Percentiles rank a stretch among this genome's conserved stretches.
These are phyloP conservation scores for Emmonsia crescens DNA, from an alignment of 2,329 filamentous ascomycete genomes.

Conservation along the genomic window DNA sequence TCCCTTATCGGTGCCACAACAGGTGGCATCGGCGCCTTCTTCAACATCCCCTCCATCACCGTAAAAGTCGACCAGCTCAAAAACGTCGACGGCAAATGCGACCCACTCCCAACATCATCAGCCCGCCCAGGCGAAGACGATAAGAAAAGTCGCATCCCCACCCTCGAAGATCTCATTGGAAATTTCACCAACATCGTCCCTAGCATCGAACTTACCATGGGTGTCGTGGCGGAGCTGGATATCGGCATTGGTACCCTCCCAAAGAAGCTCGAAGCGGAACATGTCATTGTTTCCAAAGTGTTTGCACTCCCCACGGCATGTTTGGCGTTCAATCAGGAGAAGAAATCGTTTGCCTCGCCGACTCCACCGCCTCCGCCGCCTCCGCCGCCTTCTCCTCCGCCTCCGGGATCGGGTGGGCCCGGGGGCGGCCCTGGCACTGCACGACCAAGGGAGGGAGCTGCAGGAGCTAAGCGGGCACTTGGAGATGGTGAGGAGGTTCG, in stretches of 20 bases:
- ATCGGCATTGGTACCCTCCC: constrained; percentile 7
- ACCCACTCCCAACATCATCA: constrained; percentile 4
- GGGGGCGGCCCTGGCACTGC: background rate
- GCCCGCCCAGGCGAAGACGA: background rate
- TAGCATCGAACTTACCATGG: constrained; percentile 14
- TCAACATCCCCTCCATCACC: constrained; percentile 16
- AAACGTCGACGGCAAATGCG: constrained; percentile 15
- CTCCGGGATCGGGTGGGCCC: background rate
- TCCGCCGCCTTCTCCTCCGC: background rate
- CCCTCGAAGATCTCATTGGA: constrained; percentile 8
- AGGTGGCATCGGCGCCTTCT: constrained; percentile 16
- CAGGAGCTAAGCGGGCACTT: background rate
- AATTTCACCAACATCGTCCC: constrained; percentile 14
- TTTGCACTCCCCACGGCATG: constrained; percentile 15
- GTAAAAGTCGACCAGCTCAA: constrained; percentile 14
- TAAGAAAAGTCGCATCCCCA: background rate
- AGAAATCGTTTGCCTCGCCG: constrained; percentile 5
- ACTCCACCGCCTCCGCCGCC: background rate
- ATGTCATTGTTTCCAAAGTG: constrained; percentile 7
- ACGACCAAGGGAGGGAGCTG: background rate
- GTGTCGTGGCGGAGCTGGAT: constrained; percentile 13
- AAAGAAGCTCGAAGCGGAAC: background rate
- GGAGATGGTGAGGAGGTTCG: background rate
- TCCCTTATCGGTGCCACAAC: constrained; percentile 7
- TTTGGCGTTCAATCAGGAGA: constrained; percentile 13